A percentile compares a stretch with the other conserved stretches of the same genome.
These are phyloP conservation scores for Diversispora epigaea DNA, from an alignment of 192 early-diverging fungal genomes.

Conservation along the genomic window DNA sequence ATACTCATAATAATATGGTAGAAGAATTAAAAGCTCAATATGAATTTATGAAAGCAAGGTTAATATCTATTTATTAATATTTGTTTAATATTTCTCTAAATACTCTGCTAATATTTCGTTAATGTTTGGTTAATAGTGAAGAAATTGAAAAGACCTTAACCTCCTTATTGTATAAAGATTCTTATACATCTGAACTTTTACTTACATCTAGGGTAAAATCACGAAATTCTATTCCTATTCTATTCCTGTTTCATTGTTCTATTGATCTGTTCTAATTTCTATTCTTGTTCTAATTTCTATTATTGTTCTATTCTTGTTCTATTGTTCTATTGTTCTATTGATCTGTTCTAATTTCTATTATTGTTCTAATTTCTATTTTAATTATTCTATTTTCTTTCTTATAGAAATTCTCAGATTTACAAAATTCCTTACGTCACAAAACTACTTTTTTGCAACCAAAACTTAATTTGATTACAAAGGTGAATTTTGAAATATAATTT, in stretches of 20 bases:
- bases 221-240: too few relatives aligned
- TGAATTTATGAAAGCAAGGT: conserved; percentile 17
- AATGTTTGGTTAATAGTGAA: neutral
- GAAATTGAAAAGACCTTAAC: neutral
- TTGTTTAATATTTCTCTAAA: neutral
- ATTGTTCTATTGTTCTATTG: neutral
- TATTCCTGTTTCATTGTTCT: too few relatives aligned
- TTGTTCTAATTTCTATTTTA: neutral
- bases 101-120: neutral
- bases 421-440: conserved; percentile 7
- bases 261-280: neutral
- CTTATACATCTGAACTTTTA: conserved; percentile 16
- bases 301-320: neutral
- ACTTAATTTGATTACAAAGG: conserved; percentile 3
- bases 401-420: conserved; percentile 27
- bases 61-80: neutral
- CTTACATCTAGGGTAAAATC: conserved; percentile 9
- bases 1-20: neutral
- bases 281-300: neutral
- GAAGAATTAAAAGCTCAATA: conserved; percentile 15
- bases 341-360: neutral
- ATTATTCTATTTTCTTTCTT: neutral
- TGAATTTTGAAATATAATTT: neutral
- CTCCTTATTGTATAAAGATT: conserved; percentile 12
- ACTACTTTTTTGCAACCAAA: conserved; percentile 1